Base-by-base conservation (phyloP, 1,284 basidiomycete species). In the Microbotryum scabiosae region DNA sequence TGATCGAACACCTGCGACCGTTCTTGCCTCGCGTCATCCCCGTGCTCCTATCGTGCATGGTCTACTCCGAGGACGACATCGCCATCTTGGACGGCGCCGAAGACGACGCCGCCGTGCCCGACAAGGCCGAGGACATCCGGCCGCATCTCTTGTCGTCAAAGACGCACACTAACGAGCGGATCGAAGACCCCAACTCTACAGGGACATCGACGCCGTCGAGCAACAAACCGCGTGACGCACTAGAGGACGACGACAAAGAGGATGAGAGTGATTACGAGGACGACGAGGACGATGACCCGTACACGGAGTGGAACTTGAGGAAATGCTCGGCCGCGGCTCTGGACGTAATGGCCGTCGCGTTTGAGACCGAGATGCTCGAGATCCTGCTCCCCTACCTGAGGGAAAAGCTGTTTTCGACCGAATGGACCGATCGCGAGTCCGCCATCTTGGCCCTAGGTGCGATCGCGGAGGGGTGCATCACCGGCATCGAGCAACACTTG, bases 401-500 rank as follows among this genome's bases (percentile, higher is more conserved):
- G 78, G 86, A 90, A 66, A 91, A 94, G 71, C 81, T 99, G 32
- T 97, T 94, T 85, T 88, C 86, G 71, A 76, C 80, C 32, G 92
- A 98, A 65, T 99, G 96, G 96, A 76, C 91, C 69, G 88, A 94
- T 73, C 81, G 90, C 69, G 96, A 99, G 78, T 92, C 90, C 71
- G 94, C 90, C 25, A 94, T 99, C 68, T 79, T 99, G 60, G 96
- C 96, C 1, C 77, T 99, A 56, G 96, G 96, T 62, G 96, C 96
- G 16, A 93, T 99, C 81, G 96, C 96, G 21, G 96, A 99, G 81
- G 91, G 94, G 44, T 98, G 96, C 76, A 96, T 99, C 71, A 88
- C 90, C 64, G 88, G 88, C 25, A 88, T 99, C 65, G 89, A 93
- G 75, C 91, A 90, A 51, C 94, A 99, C 77, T 79, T 99, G 48